These are phyloP conservation scores for Pontederia crassipes DNA, from an alignment of 176 grass and related monocot genomes.

Conservation along the genomic window DNA sequence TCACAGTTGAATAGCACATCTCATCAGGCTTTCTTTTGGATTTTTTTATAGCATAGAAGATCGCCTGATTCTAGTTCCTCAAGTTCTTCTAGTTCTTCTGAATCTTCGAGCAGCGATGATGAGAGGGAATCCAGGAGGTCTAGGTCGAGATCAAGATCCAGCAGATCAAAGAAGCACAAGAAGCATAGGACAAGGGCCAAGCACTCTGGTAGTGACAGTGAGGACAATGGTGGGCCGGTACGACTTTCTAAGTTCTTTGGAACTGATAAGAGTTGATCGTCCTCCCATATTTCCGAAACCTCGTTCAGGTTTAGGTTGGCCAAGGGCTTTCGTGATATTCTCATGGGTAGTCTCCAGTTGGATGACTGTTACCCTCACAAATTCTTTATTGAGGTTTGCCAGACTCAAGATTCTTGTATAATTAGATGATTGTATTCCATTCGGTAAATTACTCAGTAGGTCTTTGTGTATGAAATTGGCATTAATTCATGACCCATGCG, in stretches of 20 bases:
- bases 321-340: too few species aligned
- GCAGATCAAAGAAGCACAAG: slow-evolving; percentile 70
- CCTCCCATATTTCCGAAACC: too few species aligned
- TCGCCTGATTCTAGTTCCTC: slow-evolving; percentile 54
- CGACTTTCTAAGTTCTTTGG: slow-evolving; percentile 87
- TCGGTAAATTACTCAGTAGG: too few species aligned
- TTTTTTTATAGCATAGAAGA: slow-evolving; percentile 69
- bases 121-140: slow-evolving; percentile 59
- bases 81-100: slow-evolving; percentile 39
- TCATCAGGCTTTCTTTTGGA: slow-evolving; percentile 3
- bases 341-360: too few species aligned
- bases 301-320: too few species aligned
- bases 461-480: too few species aligned
- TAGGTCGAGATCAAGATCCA: slow-evolving; percentile 34
- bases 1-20: too few species aligned
- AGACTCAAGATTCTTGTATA: too few species aligned
- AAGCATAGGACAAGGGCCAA: slow-evolving; percentile 77
- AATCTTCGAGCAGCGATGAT: slow-evolving; percentile 54
- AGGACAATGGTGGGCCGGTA: slow-evolving; percentile 47
- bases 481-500: too few species aligned
- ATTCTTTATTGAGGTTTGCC: too few species aligned
- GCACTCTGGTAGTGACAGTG: slow-evolving; percentile 24
- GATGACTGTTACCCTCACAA: too few species aligned
- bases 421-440: too few species aligned
- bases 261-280: slow-evolving; percentile 27